phyloP scores from a whole-genome alignment of 2,329 filamentous ascomycete genomes.

The Trichocomaceae sp. region DNA sequence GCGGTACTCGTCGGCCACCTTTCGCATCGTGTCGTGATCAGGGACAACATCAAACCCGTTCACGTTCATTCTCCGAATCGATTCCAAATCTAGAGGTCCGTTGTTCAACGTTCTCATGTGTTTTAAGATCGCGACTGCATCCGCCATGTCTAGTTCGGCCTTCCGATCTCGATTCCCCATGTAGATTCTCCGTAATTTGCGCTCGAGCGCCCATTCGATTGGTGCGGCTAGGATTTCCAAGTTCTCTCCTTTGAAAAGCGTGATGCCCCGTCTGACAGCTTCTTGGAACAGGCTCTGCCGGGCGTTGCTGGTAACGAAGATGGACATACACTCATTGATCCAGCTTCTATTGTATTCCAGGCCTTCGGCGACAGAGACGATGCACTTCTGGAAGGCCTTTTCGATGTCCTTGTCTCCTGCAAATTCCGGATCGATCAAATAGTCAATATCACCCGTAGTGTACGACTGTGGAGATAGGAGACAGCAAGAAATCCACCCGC shows the following conservation, averaged over 20 bases:
- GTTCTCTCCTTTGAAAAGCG: constrained; percentile 24
- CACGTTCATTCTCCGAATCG: constrained; percentile 23
- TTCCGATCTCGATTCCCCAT: constrained; percentile 18
- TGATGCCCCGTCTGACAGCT: constrained; percentile 27
- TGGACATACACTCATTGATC: constrained; percentile 28
- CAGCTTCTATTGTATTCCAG: constrained; percentile 23
- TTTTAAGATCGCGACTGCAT: constrained; percentile 26
- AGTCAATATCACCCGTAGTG: constrained; percentile 28
- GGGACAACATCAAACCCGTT: constrained; percentile 25
- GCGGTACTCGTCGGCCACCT: constrained; percentile 23
- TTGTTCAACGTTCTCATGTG: constrained; percentile 19
- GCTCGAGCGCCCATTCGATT: constrained; percentile 31
- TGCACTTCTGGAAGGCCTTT: constrained; percentile 21
- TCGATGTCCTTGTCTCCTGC: constrained; percentile 28
- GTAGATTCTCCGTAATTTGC: constrained; percentile 29
- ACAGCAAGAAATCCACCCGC: constrained; percentile 28
- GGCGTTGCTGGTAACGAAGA: constrained; percentile 23
- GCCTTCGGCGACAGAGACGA: constrained; percentile 18
- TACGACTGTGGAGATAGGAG: constrained; percentile 25
- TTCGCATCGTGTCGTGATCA: constrained; percentile 24
- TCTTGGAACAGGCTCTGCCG: constrained; percentile 22
- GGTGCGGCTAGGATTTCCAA: constrained; percentile 27
- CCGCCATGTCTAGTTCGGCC: constrained; percentile 23
- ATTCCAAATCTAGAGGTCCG: constrained; percentile 21
- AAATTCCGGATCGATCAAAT: constrained; percentile 28